Conservation (phyloP, 2,329 filamentous ascomycete genomes). For the Geosmithia flava region DNA sequence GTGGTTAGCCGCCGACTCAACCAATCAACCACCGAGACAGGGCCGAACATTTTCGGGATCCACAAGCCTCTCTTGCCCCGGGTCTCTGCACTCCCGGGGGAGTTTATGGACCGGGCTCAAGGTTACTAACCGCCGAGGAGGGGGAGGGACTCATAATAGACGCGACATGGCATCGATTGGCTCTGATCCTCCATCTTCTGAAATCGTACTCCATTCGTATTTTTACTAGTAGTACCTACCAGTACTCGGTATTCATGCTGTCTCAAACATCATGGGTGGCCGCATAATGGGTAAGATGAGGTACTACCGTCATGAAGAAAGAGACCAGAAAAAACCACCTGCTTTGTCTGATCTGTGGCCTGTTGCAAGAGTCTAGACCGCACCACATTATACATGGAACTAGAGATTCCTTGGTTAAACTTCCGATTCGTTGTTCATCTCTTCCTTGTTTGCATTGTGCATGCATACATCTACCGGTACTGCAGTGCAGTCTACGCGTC, state of each 20-base stretch:
- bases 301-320: conserved; percentile 1
- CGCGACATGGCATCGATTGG: conserved; percentile 2
- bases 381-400: not conserved
- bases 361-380: not conserved
- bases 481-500: too few species aligned
- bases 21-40: not conserved
- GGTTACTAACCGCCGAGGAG: not conserved
- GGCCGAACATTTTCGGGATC: not conserved
- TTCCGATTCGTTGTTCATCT: too few species aligned
- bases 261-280: conserved; percentile 11
- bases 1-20: conserved; percentile 8
- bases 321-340: not conserved
- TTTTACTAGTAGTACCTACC: not conserved
- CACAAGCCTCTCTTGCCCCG: not conserved
- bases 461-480: too few species aligned
- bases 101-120: too few species aligned
- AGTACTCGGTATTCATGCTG: not conserved
- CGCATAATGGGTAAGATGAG: conserved; percentile 16
- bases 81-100: not conserved
- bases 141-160: not conserved
- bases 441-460: too few species aligned
- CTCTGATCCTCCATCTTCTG: not conserved
- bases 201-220: too few species aligned
- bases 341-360: not conserved
- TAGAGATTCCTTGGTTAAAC: too few species aligned